Conservation (phyloP, 2,329 filamentous ascomycete genomes). For the Arthrobotrys pseudoclavata region DNA sequence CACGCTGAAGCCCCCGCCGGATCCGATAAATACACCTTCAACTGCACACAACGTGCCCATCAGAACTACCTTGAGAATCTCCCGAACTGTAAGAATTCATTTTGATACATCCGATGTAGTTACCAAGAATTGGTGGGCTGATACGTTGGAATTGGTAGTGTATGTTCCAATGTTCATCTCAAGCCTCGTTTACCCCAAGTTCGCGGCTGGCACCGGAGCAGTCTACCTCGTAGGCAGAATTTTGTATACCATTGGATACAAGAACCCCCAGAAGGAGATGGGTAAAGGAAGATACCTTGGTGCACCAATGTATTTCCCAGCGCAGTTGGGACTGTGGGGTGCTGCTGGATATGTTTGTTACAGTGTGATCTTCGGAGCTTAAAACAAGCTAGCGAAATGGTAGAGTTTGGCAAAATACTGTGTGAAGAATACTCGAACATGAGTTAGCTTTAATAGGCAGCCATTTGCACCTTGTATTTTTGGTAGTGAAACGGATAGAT, state of each 20-base stretch:
- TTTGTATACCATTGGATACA: constrained; percentile 73
- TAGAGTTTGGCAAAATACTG: neutral
- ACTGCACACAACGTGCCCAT: constrained; percentile 76
- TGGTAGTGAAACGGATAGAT: too few relatives aligned
- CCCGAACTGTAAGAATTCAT: constrained; percentile 62
- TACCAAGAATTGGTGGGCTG: neutral
- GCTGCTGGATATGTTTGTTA: constrained; percentile 39
- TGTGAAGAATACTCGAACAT: neutral
- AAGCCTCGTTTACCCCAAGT: constrained; percentile 72
- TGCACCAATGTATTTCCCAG: constrained; percentile 37
- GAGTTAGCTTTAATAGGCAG: neutral
- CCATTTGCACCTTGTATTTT: too few relatives aligned
- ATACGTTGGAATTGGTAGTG: constrained; percentile 21
- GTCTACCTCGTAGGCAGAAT: constrained; percentile 71
- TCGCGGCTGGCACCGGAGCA: constrained; percentile 70
- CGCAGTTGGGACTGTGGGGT: constrained; percentile 34
- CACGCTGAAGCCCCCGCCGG: constrained; percentile 72
- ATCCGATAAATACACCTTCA: constrained; percentile 72
- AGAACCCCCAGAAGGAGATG: constrained; percentile 61
- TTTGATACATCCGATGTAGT: neutral
- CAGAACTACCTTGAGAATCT: constrained; percentile 76
- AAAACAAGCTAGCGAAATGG: neutral
- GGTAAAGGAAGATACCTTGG: constrained; percentile 62
- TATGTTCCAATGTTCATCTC: constrained; percentile 66
- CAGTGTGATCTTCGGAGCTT: constrained; percentile 32